Evolutionary conservation across 2,329 filamentous ascomycete genomes (phyloP).

Genomic region (Pyricularia sp.): DNA sequence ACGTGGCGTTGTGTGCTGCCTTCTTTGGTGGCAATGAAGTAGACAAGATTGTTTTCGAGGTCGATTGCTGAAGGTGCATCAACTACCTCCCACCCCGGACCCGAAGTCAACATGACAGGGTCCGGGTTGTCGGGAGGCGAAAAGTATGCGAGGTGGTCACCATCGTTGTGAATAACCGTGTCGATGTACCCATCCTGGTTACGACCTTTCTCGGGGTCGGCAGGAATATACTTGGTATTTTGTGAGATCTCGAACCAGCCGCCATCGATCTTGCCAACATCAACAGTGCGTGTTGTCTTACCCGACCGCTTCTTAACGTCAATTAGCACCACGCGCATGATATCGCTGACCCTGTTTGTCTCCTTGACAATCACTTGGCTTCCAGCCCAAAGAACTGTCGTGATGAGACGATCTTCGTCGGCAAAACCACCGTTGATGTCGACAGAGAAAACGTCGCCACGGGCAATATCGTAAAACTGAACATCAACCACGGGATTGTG

Average conservation of each 20-base stretch:
- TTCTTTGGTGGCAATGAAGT: conserved; percentile 81
- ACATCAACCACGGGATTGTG: conserved; percentile 87
- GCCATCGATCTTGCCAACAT: conserved; percentile 79
- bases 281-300: conserved; percentile 67
- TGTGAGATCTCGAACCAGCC: conserved; percentile 97
- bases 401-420: conserved; percentile 80
- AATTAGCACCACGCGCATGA: conserved; percentile 79
- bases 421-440: conserved; percentile 67
- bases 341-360: conserved; percentile 88
- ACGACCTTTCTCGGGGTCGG: conserved; percentile 67
- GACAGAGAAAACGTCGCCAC: conserved; percentile 71
- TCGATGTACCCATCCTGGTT: conserved; percentile 87
- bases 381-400: conserved; percentile 86
- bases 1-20: conserved; percentile 84
- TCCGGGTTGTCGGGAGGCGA: conserved; percentile 72
- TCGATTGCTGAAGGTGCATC: conserved; percentile 78
- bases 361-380: conserved; percentile 78
- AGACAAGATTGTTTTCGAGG: conserved; percentile 75
- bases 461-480: conserved; percentile 77
- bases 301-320: conserved; percentile 67
- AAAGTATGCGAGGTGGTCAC: conserved; percentile 91
- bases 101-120: conserved; percentile 80
- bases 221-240: conserved; percentile 75
- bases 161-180: conserved; percentile 74
- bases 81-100: conserved; percentile 79